Base-by-base conservation (phyloP, 306 rosid species). In the Canavalia ensiformis region DNA sequence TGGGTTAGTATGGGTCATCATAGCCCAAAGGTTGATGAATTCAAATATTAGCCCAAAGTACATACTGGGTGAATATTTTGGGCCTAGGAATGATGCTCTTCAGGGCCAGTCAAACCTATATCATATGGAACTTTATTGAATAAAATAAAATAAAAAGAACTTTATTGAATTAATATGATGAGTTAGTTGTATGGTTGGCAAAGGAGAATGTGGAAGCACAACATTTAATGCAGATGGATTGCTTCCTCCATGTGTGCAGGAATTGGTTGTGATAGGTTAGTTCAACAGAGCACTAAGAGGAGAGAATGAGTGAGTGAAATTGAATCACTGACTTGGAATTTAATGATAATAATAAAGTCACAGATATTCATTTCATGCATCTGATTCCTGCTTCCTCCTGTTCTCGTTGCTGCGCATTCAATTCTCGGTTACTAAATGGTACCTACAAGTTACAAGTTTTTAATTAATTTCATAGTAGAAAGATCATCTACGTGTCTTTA, bases 381-480 rank as follows among this genome's bases (percentile, higher is more conserved):
- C 85, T 51, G 44, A 66, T 39, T 62, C 73, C 84, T 12, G 10
- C 18, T 11, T 52, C 7, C 9, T 2, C 33, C 41, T 44, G 42
- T 54, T 25, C 25, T 18, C 25, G n/a, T n/a, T n/a, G 58, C 80
- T 46, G 5, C 30, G 78, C 89, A 88, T 87, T 90, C 76, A 89
- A 80, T 78, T 55, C 68, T 28, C 1, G 72, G 41, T 74, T 68
- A 18, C 25, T 18, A 78, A 75, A 81, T 34, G 82, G 84, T 82
- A 45, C 88, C 3, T 87, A 30, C 59, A 78, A 58, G 90, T 86
- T 88, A 51, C 55, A 59, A 63, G 46, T 11, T 28, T 18, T 63
- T 28, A 25, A 25, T 41, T 57, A 76, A 78, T 85, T 78, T 67
- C 59, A 59, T 66, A 72, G 29, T 50, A 60, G 54, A 52, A 66